A percentile compares a stretch with the other conserved stretches of the same genome.
These are phyloP conservation scores for Gossypium gossypioides DNA, from an alignment of 441 rosid genomes.

Conservation along the genomic window DNA sequence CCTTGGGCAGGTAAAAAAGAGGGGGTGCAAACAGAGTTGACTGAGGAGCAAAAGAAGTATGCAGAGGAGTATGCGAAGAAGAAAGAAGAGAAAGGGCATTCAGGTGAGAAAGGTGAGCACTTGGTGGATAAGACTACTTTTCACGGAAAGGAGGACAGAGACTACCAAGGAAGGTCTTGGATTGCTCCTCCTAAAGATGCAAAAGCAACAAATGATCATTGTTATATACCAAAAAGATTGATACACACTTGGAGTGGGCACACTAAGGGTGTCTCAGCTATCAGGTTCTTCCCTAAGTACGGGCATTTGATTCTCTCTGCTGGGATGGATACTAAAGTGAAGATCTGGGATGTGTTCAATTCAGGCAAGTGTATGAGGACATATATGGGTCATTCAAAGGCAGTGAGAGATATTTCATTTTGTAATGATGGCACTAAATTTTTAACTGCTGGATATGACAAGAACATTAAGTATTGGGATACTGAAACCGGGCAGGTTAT, in stretches of 20 bases:
- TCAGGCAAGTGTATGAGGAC: constrained; percentile 98
- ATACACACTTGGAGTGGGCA: constrained; percentile 99
- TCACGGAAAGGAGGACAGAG: constrained; percentile 93
- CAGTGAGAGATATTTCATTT: constrained; percentile 85
- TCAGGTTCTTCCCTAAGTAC: constrained; percentile 79
- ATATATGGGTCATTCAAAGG: constrained; percentile 96
- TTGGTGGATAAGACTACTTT: constrained; percentile 77
- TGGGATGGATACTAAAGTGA: constrained; percentile 90
- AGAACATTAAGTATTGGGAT: constrained; percentile 96
- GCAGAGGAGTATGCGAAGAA: constrained; percentile 91
- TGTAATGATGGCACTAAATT: constrained; percentile 90
- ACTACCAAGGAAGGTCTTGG: constrained; percentile 97
- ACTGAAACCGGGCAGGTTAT: constrained; percentile 96
- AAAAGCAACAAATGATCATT: constrained; percentile 84
- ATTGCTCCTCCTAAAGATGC: constrained; percentile 92
- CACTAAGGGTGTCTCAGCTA: constrained; percentile 90
- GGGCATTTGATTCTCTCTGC: constrained; percentile 98
- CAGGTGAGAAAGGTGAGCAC: constrained; percentile 63
- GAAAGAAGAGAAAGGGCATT: constrained; percentile 75
- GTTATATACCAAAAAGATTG: constrained; percentile 80
- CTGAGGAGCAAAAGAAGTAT: constrained; percentile 95
- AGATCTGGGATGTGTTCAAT: constrained; percentile 97
- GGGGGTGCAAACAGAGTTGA: constrained; percentile 61
- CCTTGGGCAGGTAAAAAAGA: constrained; percentile 98
- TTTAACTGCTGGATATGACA: constrained; percentile 87